These are phyloP conservation scores for Daldinia vernicosa DNA, from an alignment of 495 filamentous ascomycete species.

Conservation along the genomic window DNA sequence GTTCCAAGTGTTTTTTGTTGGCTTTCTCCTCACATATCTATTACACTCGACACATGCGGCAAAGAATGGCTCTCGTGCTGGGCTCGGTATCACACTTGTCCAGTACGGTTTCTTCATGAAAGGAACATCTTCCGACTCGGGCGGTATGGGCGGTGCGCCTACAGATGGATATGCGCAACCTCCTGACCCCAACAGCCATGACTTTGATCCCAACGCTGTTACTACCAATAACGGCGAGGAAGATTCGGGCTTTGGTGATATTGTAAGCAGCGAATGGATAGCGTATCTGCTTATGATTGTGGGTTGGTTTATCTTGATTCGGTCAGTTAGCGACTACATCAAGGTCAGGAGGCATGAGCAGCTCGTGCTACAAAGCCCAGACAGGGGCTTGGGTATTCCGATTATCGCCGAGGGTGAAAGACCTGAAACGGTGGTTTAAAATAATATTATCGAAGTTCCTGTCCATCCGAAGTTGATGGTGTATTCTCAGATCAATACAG, in stretches of 20 bases:
- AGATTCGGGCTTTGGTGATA: constrained; percentile 55
- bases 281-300: constrained; percentile 97
- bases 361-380: constrained; percentile 91
- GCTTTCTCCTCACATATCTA: constrained; percentile 97
- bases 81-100: constrained; percentile 94
- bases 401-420: constrained; percentile 89
- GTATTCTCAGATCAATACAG: constrained; percentile 24
- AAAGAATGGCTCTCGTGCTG: constrained; percentile 94
- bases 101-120: constrained; percentile 98
- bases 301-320: constrained; percentile 96
- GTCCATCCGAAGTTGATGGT: constrained; percentile 9
- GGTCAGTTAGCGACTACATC: constrained; percentile 87
- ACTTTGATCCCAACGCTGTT: constrained; percentile 80
- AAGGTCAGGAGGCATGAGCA: constrained; percentile 89
- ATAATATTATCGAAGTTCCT: neutral
- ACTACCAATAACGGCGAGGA: constrained; percentile 45
- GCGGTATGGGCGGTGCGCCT: constrained; percentile 59
- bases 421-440: constrained; percentile 81
- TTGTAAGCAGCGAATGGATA: constrained; percentile 81
- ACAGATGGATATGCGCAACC: constrained; percentile 69
- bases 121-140: constrained; percentile 49
- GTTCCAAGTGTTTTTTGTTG: constrained; percentile 82
- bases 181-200: constrained; percentile 87
- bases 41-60: constrained; percentile 97
- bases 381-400: constrained; percentile 84